A percentile compares a stretch with the other conserved stretches of the same genome.
phyloP scores from a whole-genome alignment of 148 eudicot genomes.

The Amaranthus palmeri region DNA sequence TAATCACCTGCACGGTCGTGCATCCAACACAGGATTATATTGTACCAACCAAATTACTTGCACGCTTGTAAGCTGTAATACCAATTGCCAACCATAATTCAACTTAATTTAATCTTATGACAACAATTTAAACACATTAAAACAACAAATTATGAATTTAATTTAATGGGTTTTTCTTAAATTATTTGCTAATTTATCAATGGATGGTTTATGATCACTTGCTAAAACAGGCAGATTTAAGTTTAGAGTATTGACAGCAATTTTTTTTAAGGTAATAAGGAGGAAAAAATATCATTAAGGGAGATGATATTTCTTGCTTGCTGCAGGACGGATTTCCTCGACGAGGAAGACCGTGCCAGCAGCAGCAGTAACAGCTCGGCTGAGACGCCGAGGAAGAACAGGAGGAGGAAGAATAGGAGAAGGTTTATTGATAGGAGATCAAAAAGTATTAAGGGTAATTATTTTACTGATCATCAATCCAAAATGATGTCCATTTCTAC shows the following conservation, averaged over 20 bases:
- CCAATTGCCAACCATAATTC: constrained; percentile 1
- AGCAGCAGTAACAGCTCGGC: constrained; percentile 12
- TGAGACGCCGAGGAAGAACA: constrained; percentile 22
- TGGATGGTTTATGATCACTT: constrained; percentile 14
- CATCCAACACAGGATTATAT: constrained; percentile 18
- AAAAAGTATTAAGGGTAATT: not conserved
- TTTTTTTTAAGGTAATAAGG: constrained; percentile 13
- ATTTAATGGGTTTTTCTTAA: not conserved
- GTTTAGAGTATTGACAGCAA: constrained; percentile 1
- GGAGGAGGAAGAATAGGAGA: not conserved
- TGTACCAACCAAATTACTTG: constrained; percentile 18
- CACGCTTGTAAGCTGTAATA: constrained; percentile 3
- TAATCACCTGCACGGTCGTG: constrained; percentile 10
- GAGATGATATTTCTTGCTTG: constrained; percentile 40
- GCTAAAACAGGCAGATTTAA: constrained; percentile 20
- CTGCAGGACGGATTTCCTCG: constrained; percentile 40
- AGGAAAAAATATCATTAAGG: constrained; percentile 18
- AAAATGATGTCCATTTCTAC: constrained; percentile 35
- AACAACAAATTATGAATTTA: not conserved
- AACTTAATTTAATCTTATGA: not conserved
- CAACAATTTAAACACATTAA: constrained; percentile 3
- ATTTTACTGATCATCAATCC: constrained; percentile 13
- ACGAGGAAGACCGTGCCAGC: constrained; percentile 22
- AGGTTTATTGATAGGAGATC: not conserved
- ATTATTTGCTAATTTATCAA: constrained; percentile 16